These are phyloP conservation scores for Amanita fuliginea DNA, from an alignment of 768 basidiomycete genomes.

Conservation along the genomic window DNA sequence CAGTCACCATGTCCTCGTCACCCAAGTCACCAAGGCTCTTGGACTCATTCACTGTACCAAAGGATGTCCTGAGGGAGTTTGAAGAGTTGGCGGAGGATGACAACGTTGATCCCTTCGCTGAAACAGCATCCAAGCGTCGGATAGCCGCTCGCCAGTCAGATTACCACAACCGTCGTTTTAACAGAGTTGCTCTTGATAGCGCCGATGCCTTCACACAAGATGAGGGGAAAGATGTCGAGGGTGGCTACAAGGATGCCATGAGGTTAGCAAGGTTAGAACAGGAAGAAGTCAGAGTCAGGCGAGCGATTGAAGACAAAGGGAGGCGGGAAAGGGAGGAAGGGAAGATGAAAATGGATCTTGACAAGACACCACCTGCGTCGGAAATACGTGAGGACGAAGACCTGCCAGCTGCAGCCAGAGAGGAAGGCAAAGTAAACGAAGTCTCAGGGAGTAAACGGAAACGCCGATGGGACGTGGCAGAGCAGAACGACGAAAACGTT, in stretches of 20 bases:
- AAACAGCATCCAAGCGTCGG: slow-evolving; percentile 88
- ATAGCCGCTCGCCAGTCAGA: slow-evolving; percentile 90
- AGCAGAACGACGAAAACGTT: slow-evolving; percentile 52
- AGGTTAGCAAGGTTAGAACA: slow-evolving; percentile 81
- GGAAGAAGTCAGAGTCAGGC: slow-evolving; percentile 78
- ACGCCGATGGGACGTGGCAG: slow-evolving; percentile 70
- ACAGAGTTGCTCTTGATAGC: slow-evolving; percentile 71
- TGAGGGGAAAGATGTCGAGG: slow-evolving; percentile 63
- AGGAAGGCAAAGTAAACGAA: slow-evolving; percentile 23
- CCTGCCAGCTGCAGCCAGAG: slow-evolving; percentile 51
- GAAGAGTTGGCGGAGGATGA: slow-evolving; percentile 91
- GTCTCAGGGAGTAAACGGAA: slow-evolving; percentile 51
- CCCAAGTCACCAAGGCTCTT: slow-evolving; percentile 61
- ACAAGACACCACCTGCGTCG: slow-evolving; percentile 82
- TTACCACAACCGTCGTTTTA: slow-evolving; percentile 89
- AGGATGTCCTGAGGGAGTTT: slow-evolving; percentile 91
- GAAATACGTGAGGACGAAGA: slow-evolving; percentile 66
- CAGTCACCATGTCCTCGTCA: slow-evolving; percentile 38
- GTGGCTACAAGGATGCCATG: slow-evolving; percentile 97
- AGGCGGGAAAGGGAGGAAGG: slow-evolving; percentile 63
- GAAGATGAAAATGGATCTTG: slow-evolving; percentile 75
- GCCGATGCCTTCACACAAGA: slow-evolving; percentile 67
- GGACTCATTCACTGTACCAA: slow-evolving; percentile 88
- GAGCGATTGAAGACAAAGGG: slow-evolving; percentile 85
- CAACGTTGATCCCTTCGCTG: slow-evolving; percentile 82